phyloP scores from a whole-genome alignment of 495 filamentous ascomycete genomes.

The Thermothielavioides terrestris region DNA sequence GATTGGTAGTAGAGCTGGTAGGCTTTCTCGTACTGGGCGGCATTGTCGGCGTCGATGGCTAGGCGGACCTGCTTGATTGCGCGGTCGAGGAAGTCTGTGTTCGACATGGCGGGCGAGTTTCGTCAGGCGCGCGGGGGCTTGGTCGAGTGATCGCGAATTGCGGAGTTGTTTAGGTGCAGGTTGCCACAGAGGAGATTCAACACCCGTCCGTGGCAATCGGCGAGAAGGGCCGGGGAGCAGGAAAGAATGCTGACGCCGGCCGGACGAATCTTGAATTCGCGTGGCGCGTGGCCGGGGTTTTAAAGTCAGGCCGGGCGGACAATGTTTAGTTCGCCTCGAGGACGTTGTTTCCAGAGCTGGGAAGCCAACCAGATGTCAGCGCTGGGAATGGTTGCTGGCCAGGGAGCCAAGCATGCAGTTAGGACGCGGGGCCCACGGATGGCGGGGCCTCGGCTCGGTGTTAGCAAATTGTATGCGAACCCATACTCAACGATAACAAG shows the following conservation, averaged over 20 bases:
- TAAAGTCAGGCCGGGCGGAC: not conserved
- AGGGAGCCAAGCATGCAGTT: too few species aligned
- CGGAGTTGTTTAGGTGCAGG: not conserved
- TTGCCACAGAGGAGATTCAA: too few species aligned
- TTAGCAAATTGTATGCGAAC: not conserved
- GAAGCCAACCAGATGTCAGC: not conserved
- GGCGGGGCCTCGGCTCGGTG: too few species aligned
- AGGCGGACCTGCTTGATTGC: conserved; percentile 94
- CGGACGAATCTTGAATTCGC: not conserved
- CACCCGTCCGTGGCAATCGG: not conserved
- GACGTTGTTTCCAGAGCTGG: not conserved
- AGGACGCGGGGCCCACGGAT: conserved; percentile 26
- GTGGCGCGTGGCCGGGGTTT: not conserved
- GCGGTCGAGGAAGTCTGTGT: conserved; percentile 91
- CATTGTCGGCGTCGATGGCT: conserved; percentile 91
- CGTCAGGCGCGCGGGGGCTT: not conserved
- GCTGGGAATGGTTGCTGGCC: conserved; percentile 17
- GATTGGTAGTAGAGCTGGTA: conserved; percentile 91
- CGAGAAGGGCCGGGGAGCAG: not conserved
- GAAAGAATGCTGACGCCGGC: not conserved
- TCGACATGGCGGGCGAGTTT: conserved; percentile 61
- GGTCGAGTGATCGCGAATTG: not conserved
- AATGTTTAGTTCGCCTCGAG: too few species aligned
- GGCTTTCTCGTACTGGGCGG: conserved; percentile 92
- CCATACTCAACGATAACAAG: not conserved